phyloP scores from a whole-genome alignment of 2,329 filamentous ascomycete species.

The Aspergillus versicolor region DNA sequence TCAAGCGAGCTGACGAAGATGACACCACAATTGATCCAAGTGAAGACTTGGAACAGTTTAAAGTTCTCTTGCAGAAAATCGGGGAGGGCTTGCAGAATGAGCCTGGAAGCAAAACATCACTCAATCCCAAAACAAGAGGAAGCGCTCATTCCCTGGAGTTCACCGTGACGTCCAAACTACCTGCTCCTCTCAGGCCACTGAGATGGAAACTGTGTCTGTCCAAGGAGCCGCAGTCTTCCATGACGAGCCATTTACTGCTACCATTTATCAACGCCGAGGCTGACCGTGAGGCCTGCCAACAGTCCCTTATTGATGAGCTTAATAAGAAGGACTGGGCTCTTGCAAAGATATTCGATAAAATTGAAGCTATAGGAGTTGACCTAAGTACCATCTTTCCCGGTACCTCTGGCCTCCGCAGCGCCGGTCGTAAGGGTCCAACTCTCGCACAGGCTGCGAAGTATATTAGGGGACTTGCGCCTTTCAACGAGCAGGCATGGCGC shows the following conservation, averaged over 20 bases:
- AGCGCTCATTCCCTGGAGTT: constrained; percentile 43
- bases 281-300: constrained; percentile 48
- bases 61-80: constrained; percentile 57
- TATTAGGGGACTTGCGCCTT: constrained; percentile 55
- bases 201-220: constrained; percentile 53
- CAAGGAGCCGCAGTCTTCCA: constrained; percentile 37
- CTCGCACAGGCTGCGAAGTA: constrained; percentile 53
- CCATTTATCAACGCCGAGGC: constrained; percentile 54
- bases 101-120: constrained; percentile 31
- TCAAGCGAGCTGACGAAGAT: constrained; percentile 48
- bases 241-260: constrained; percentile 53
- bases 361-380: constrained; percentile 57
- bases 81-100: constrained; percentile 45
- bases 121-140: constrained; percentile 25
- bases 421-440: constrained; percentile 43
- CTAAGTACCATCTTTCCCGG: constrained; percentile 58
- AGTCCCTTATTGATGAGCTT: constrained; percentile 50
- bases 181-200: constrained; percentile 53
- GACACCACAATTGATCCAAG: constrained; percentile 61
- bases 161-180: constrained; percentile 50
- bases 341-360: constrained; percentile 57
- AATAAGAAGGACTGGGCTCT: constrained; percentile 61
- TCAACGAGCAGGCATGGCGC: constrained; percentile 52
- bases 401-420: constrained; percentile 45
- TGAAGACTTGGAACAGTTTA: constrained; percentile 56